phyloP scores from a whole-genome alignment of 2,329 filamentous ascomycete genomes.

The Xylaria sp. region DNA sequence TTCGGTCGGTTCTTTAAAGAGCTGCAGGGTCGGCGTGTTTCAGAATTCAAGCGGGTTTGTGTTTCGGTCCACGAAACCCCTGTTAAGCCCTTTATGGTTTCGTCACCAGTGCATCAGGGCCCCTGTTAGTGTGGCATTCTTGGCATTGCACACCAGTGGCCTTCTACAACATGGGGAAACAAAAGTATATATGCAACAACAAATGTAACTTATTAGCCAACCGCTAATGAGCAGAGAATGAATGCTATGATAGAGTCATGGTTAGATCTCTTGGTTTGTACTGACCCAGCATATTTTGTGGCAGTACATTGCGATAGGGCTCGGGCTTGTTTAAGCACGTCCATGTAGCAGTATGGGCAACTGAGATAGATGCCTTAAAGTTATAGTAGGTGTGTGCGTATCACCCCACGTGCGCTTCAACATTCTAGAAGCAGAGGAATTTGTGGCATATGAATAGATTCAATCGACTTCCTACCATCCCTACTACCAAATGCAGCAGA shows the following conservation, averaged over 20 bases:
- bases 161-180: too few relatives aligned
- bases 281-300: not conserved
- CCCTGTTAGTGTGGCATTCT: constrained; percentile 28
- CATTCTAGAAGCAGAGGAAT: not conserved
- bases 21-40: constrained; percentile 28
- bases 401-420: not conserved
- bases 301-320: not conserved
- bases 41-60: constrained; percentile 26
- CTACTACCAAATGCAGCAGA: not conserved
- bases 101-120: constrained; percentile 26
- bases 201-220: not conserved
- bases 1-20: not conserved
- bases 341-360: too few relatives aligned
- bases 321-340: not conserved
- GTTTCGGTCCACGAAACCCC: constrained; percentile 28
- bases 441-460: not conserved
- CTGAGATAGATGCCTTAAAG: too few relatives aligned
- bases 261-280: not conserved
- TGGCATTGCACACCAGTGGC: constrained; percentile 13
- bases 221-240: not conserved
- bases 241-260: not conserved
- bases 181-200: too few relatives aligned
- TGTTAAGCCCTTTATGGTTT: constrained; percentile 27
- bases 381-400: constrained; percentile 8
- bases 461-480: not conserved